A percentile compares a stretch with the other conserved stretches of the same genome.
Evolutionary conservation across 1,284 basidiomycete genomes (phyloP).

Genomic region (Fomitopsis schrenkii): DNA sequence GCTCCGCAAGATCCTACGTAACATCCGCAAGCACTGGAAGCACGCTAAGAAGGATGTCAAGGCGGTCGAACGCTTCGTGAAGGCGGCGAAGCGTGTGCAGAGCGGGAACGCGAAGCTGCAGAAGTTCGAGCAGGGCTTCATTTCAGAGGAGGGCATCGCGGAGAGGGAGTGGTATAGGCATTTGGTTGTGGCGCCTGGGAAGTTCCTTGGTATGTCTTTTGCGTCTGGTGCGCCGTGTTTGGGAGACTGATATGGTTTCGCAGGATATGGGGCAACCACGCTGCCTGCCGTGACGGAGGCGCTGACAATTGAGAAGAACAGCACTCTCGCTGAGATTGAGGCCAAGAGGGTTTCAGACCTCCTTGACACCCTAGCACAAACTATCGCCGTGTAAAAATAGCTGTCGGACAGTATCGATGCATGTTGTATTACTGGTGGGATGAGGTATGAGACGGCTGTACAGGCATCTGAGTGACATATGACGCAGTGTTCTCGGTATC

Average conservation of each 20-base stretch:
- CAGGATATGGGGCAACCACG: conserved; percentile 85
- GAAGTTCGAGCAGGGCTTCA: conserved; percentile 82
- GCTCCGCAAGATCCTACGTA: conserved; percentile 16
- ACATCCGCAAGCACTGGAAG: conserved; percentile 13
- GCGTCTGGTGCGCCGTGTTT: conserved; percentile 1
- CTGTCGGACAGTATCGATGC: not conserved
- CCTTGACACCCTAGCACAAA: conserved; percentile 34
- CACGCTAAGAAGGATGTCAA: not conserved
- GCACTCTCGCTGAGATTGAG: conserved; percentile 59
- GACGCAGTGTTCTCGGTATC: too few relatives aligned
- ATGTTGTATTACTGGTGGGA: not conserved
- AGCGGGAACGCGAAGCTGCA: conserved; percentile 69
- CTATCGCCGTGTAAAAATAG: conserved; percentile 14
- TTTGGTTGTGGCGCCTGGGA: conserved; percentile 86
- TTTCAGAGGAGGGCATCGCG: conserved; percentile 74
- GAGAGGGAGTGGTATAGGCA: conserved; percentile 85
- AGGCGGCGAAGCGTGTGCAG: conserved; percentile 60
- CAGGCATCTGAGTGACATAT: too few relatives aligned
- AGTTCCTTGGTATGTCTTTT: conserved; percentile 68
- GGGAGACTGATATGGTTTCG: not conserved
- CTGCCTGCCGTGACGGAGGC: conserved; percentile 84
- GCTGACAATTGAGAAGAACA: conserved; percentile 65
- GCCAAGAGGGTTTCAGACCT: conserved; percentile 56
- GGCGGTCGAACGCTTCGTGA: conserved; percentile 35
- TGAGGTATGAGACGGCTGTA: too few relatives aligned